Percentiles rank a stretch among this genome's conserved stretches.
Evolutionary conservation across 129 eudicot species (phyloP).

Genomic region (Lactuca saligna): DNA sequence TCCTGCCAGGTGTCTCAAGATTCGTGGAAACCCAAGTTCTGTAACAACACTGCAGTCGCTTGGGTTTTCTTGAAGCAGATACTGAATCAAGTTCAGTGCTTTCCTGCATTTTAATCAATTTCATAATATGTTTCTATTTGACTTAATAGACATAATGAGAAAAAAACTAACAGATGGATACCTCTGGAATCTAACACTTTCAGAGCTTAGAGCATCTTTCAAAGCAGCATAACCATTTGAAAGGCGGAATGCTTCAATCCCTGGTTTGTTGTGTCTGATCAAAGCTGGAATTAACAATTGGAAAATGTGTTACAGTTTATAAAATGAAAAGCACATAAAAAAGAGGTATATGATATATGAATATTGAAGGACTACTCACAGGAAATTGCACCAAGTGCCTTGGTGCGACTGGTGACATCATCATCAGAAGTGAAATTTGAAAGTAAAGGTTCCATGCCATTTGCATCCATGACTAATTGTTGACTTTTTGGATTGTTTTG

Average conservation of each 20-base stretch:
- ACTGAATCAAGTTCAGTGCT: conserved; percentile 77
- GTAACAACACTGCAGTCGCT: conserved; percentile 54
- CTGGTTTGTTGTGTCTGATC: conserved; percentile 83
- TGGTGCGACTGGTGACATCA: conserved; percentile 69
- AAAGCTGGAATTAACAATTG: conserved; percentile 53
- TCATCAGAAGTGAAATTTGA: conserved; percentile 71
- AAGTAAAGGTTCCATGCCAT: conserved; percentile 79
- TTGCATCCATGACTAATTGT: conserved; percentile 94
- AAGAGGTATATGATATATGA: neutral
- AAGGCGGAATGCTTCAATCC: conserved; percentile 77
- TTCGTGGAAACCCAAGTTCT: conserved; percentile 79
- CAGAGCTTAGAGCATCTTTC: conserved; percentile 81
- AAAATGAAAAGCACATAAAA: neutral
- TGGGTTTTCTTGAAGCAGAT: conserved; percentile 60
- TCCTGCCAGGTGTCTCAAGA: conserved; percentile 72
- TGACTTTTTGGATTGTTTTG: conserved; percentile 94
- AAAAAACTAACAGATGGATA: conserved; percentile 28
- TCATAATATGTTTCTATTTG: neutral
- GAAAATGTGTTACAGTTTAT: neutral
- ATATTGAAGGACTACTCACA: conserved; percentile 44
- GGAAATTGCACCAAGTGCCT: conserved; percentile 89
- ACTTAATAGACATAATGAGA: too few species aligned
- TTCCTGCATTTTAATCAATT: conserved; percentile 52
- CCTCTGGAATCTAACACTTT: conserved; percentile 88
- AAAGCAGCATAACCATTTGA: conserved; percentile 67